These are phyloP conservation scores for Henckelia pumila DNA, from an alignment of 257 asterid genomes.

Conservation along the genomic window DNA sequence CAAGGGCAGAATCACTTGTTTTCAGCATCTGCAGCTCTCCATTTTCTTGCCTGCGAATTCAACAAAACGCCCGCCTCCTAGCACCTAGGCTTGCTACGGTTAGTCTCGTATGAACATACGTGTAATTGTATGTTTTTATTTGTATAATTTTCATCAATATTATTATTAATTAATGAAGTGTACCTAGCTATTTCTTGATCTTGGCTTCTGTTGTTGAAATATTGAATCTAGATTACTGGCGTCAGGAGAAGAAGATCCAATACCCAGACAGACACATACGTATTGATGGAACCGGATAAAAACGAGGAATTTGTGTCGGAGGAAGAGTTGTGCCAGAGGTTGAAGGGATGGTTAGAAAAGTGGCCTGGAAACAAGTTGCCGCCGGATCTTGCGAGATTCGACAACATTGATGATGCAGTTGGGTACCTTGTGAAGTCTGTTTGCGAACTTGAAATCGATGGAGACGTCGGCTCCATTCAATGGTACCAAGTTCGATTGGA, in stretches of 20 bases:
- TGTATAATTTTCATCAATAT: too few species aligned
- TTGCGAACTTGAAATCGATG: conserved; percentile 80
- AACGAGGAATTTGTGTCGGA: conserved; percentile 70
- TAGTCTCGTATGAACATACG: neutral
- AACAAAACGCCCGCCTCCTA: neutral
- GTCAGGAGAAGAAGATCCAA: conserved; percentile 73
- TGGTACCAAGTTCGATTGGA: conserved; percentile 84
- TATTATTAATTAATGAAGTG: too few species aligned
- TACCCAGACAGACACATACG: conserved; percentile 56
- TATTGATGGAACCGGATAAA: conserved; percentile 73
- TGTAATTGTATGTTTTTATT: accelerated
- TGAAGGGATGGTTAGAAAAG: conserved; percentile 61
- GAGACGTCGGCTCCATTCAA: conserved; percentile 80
- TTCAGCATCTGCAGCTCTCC: neutral
- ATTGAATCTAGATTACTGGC: conserved; percentile 45
- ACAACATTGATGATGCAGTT: conserved; percentile 64
- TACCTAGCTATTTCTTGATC: too few species aligned
- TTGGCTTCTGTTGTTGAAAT: neutral
- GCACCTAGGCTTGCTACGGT: neutral
- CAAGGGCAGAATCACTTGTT: neutral
- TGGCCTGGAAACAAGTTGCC: conserved; percentile 60
- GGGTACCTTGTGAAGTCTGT: conserved; percentile 62
- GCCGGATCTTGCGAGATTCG: conserved; percentile 69
- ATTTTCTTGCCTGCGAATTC: neutral
- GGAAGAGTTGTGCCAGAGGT: conserved; percentile 51